Percentiles rank a stretch among this genome's conserved stretches.
phyloP scores from a whole-genome alignment of 2,329 filamentous ascomycete genomes.

The Sclerotinia nivalis region DNA sequence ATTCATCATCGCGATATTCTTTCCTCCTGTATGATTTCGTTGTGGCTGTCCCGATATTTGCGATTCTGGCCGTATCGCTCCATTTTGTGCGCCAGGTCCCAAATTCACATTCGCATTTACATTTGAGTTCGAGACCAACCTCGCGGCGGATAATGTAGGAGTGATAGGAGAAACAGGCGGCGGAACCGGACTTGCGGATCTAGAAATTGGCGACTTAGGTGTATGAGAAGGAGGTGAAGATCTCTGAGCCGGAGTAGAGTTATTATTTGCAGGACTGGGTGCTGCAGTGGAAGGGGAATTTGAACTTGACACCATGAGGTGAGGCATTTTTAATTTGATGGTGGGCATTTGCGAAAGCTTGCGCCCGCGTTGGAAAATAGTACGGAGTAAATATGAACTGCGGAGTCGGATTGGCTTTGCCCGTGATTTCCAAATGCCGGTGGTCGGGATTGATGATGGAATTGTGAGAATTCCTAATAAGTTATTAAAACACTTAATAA shows the following conservation, averaged over 20 bases:
- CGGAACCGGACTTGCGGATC: conserved; percentile 35
- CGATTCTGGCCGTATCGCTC: neutral
- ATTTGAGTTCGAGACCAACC: conserved; percentile 24
- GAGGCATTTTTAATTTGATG: conserved; percentile 24
- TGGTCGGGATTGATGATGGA: conserved; percentile 10
- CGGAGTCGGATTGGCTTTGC: conserved; percentile 17
- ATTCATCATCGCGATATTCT: conserved; percentile 21
- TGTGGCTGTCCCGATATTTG: neutral
- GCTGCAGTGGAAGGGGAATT: neutral
- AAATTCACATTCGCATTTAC: conserved; percentile 1
- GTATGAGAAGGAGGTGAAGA: neutral
- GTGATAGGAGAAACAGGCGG: conserved; percentile 41
- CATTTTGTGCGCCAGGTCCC: neutral
- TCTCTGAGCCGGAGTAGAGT: neutral
- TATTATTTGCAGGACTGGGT: neutral
- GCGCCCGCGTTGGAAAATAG: neutral
- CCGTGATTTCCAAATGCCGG: conserved; percentile 13
- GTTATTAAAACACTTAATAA: too few relatives aligned
- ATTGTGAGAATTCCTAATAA: too few relatives aligned
- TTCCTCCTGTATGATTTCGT: neutral
- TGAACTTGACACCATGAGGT: conserved; percentile 10
- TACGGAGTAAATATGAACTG: neutral
- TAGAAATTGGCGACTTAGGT: neutral
- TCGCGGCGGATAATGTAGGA: conserved; percentile 34
- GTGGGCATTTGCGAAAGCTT: conserved; percentile 20